A percentile compares a stretch with the other conserved stretches of the same genome.
These are phyloP conservation scores for Camelina sativa DNA, from an alignment of 345 rosid genomes.

Conservation along the genomic window DNA sequence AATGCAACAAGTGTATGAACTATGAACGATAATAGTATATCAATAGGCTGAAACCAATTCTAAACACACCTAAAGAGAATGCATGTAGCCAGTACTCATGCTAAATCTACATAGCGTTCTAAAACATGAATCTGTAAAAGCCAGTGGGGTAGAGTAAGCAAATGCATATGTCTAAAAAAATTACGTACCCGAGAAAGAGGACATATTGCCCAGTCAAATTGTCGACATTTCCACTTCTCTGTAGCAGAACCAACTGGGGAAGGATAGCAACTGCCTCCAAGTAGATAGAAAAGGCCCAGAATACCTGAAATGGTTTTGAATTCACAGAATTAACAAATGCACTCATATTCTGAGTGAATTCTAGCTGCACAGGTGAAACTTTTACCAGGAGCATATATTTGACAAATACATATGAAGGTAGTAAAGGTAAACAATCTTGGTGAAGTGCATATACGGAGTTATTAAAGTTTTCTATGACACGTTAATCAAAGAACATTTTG, in stretches of 20 bases:
- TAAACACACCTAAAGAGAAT: constrained; percentile 9
- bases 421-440: neutral
- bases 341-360: constrained; percentile 17
- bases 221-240: constrained; percentile 94
- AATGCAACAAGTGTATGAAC: constrained; percentile 3
- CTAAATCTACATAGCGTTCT: constrained; percentile 2
- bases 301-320: constrained; percentile 52
- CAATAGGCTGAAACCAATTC: neutral
- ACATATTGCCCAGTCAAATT: constrained; percentile 96
- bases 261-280: constrained; percentile 96
- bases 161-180: constrained; percentile 1
- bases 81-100: neutral
- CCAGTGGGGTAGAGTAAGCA: constrained; percentile 22
- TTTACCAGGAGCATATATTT: neutral
- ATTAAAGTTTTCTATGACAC: neutral
- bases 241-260: constrained; percentile 89
- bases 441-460: constrained; percentile 15
- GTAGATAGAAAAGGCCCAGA: constrained; percentile 94
- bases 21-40: neutral
- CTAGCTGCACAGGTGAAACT: constrained; percentile 14
- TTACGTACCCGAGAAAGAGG: constrained; percentile 86
- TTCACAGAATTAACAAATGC: constrained; percentile 2
- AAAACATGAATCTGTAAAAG: neutral
- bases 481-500: constrained; percentile 1
- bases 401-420: neutral